Percentiles rank a stretch among this genome's conserved stretches.
Conservation (phyloP, 768 basidiomycete genomes). For the Calocera cornea region DNA sequence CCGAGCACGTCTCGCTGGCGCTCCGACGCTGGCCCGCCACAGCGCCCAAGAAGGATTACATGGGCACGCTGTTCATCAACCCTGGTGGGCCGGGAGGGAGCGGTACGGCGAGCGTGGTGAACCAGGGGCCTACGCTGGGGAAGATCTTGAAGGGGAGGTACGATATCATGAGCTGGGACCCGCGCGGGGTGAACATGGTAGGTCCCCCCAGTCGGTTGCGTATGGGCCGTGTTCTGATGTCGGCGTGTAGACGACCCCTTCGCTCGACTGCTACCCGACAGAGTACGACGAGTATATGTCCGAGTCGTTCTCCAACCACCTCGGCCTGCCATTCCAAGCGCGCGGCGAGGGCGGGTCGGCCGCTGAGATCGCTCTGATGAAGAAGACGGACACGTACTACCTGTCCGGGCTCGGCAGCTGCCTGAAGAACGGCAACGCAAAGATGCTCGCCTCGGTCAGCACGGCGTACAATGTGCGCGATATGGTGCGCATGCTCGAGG, state of each 20-base stretch:
- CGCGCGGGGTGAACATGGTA: neutral
- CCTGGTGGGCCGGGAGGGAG: slow-evolving; percentile 16
- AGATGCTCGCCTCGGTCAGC: neutral
- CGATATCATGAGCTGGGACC: slow-evolving; percentile 6
- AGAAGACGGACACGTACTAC: neutral
- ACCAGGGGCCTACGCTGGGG: neutral
- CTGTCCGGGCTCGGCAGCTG: neutral
- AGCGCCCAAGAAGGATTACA: too few relatives aligned
- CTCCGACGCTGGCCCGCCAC: neutral
- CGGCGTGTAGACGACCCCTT: neutral
- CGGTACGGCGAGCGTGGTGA: slow-evolving; percentile 9
- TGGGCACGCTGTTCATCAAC: slow-evolving; percentile 7
- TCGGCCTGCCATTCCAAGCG: neutral
- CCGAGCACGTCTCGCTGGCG: neutral
- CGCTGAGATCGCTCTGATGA: neutral
- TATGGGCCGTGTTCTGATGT: too few relatives aligned
- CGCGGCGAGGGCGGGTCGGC: neutral
- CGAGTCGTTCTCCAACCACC: neutral
- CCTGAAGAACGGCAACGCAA: neutral
- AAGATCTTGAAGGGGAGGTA: slow-evolving; percentile 6
- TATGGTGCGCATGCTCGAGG: neutral
- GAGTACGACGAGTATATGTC: neutral
- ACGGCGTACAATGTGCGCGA: slow-evolving; percentile 3
- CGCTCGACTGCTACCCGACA: neutral
- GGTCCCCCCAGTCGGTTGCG: too few relatives aligned